These are phyloP conservation scores for Cladobotryum protrusum DNA, from an alignment of 2,329 filamentous ascomycete genomes.

Conservation along the genomic window DNA sequence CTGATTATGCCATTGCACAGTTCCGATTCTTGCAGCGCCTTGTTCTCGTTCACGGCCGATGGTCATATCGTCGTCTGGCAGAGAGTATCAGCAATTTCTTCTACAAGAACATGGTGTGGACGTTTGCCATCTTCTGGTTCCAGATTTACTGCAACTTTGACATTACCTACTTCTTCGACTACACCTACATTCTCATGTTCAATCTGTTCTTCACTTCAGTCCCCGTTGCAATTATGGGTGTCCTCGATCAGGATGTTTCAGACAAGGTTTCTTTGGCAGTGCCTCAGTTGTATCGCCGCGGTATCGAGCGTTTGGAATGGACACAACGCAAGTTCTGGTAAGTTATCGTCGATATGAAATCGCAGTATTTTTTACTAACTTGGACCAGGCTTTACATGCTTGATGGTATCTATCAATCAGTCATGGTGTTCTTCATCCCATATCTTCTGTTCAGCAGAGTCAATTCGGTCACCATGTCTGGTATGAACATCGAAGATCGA, in stretches of 20 bases:
- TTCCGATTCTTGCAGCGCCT: constrained; percentile 83
- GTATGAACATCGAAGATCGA: constrained; percentile 71
- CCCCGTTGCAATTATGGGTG: constrained; percentile 90
- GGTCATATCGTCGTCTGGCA: constrained; percentile 90
- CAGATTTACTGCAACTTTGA: constrained; percentile 95
- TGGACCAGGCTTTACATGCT: constrained; percentile 77
- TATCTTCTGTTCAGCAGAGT: constrained; percentile 70
- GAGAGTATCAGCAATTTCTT: constrained; percentile 98
- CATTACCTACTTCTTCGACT: constrained; percentile 94
- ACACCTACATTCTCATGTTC: constrained; percentile 94
- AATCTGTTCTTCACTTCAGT: constrained; percentile 96
- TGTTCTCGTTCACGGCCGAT: constrained; percentile 83
- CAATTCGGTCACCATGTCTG: constrained; percentile 63
- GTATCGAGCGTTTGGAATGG: constrained; percentile 96
- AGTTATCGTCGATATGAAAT: constrained; percentile 24
- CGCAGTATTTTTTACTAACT: constrained; percentile 14
- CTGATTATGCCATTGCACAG: constrained; percentile 91
- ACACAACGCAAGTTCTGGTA: constrained; percentile 95
- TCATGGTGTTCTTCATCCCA: constrained; percentile 88
- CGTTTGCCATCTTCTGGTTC: constrained; percentile 94
- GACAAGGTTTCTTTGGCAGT: constrained; percentile 91
- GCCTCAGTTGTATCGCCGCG: constrained; percentile 88
- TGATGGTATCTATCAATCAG: constrained; percentile 90
- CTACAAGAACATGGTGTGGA: constrained; percentile 99
- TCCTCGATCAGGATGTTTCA: constrained; percentile 93